Evolutionary conservation across 495 filamentous ascomycete species (phyloP), one percentile per base, ranked within the genome.

Genomic region (Penicillium chermesinum): DNA sequence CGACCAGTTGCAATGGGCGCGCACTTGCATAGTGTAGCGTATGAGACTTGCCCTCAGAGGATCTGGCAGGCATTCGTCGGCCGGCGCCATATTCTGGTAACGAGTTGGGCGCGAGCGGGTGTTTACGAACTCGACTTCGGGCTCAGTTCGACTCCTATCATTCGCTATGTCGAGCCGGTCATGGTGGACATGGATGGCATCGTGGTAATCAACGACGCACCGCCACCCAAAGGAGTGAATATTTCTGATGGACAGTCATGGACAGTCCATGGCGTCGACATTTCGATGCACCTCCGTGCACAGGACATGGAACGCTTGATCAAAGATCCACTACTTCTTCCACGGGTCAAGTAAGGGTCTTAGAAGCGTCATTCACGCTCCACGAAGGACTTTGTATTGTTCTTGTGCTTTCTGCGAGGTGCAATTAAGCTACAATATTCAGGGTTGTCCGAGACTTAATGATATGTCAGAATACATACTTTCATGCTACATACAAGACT

Each of bases 31-130:
- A 49, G 52, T 40, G 32, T 64, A 10, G 61, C 65, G 0, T 61
- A 49, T 40, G 65, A 68, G 39, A 52, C 45, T 1, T 53, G 56
- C 17, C 65, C 65, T 2, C 65, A 68, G 48, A 53, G 63, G 9
- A 52, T 68, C 30, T 68, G 65, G 65, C 63, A 64, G 46, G 65
- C 48, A 12, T 68, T 68, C 35, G 41, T 68, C 12, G 65, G 65
- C 7, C 20, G 39, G 8, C 47, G 55, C 1, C 65, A 68, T 41
- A 40, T 57, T 6, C 50, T 68, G 42, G 58, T 61, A n/a, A 68
- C 65, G 3, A 55, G 56, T 1, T 68, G 65, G 65, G 55, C 53
- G 5, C 49, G 55, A 2, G 46, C 54, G 1, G 52, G 52, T 13
- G 22, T 68, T 14, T 64, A 68, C 30, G 61, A 58, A 18, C 45